Conservation (phyloP, 371 early-diverging fungal species). For the Syncephalastrum racemosum region DNA sequence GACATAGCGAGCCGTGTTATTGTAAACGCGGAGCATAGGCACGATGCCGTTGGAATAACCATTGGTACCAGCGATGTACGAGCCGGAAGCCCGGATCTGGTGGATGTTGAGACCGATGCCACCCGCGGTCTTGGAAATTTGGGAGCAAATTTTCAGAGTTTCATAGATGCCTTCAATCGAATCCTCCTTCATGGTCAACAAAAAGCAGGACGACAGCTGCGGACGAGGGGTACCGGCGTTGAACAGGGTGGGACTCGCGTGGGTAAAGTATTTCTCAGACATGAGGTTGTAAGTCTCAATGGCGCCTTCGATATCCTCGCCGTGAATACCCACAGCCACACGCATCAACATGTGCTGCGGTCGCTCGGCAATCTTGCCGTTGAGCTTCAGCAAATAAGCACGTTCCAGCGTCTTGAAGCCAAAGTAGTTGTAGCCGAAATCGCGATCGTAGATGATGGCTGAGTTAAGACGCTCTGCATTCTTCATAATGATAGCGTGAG, state of each 20-base stretch:
- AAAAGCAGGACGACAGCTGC: constrained; percentile 97
- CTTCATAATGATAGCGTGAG: constrained; percentile 71
- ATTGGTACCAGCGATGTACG: constrained; percentile 97
- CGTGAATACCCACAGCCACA: constrained; percentile 97
- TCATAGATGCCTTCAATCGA: constrained; percentile 98
- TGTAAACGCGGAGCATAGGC: constrained; percentile 98
- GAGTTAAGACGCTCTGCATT: constrained; percentile 87
- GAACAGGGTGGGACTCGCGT: constrained; percentile 99
- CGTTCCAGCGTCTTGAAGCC: constrained; percentile 99
- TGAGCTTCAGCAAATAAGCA: constrained; percentile 91
- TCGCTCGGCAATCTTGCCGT: constrained; percentile 85
- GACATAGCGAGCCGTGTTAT: constrained; percentile 98
- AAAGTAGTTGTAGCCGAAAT: constrained; percentile 97
- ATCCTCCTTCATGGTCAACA: constrained; percentile 95
- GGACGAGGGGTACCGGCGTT: constrained; percentile 97
- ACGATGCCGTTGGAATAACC: constrained; percentile 98
- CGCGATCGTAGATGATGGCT: constrained; percentile 94
- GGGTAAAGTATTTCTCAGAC: constrained; percentile 96
- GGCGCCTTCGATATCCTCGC: constrained; percentile 88
- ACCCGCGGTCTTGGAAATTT: constrained; percentile 98
- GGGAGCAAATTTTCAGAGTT: constrained; percentile 95
- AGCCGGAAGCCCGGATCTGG: constrained; percentile 94
- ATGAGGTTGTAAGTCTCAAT: constrained; percentile 97
- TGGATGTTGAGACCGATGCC: constrained; percentile 98
- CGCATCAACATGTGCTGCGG: constrained; percentile 99